These are phyloP conservation scores for Leccinum glutinopallens DNA, from an alignment of 1,284 basidiomycete genomes.

Conservation along the genomic window DNA sequence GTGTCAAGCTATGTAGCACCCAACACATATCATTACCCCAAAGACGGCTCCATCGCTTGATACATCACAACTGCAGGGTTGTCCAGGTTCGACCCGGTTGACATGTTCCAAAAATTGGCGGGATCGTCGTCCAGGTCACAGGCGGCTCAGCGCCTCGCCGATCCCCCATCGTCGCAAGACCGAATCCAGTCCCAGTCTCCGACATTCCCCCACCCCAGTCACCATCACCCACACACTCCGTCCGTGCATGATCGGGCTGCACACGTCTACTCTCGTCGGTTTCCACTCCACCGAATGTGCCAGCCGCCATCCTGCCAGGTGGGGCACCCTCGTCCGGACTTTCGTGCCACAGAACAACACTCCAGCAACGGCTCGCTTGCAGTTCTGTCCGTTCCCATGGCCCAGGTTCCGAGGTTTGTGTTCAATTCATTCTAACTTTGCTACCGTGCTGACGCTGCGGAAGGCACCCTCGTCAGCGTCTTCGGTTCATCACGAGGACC, in stretches of 20 bases:
- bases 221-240: slow-evolving; percentile 6
- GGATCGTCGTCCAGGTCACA: slow-evolving; percentile 29
- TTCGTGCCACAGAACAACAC: slow-evolving; percentile 4
- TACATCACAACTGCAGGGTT: too few relatives aligned
- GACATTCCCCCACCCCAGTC: too few relatives aligned
- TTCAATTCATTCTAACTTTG: neutral
- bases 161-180: slow-evolving; percentile 23
- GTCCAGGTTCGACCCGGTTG: too few relatives aligned
- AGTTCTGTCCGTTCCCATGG: slow-evolving; percentile 25
- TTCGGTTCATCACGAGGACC: neutral
- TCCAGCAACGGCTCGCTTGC: slow-evolving; percentile 26
- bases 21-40: too few relatives aligned
- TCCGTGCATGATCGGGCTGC: slow-evolving; percentile 22
- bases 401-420: slow-evolving; percentile 15
- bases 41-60: too few relatives aligned
- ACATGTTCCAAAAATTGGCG: slow-evolving; percentile 34
- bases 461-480: neutral
- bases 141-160: slow-evolving; percentile 34
- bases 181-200: neutral
- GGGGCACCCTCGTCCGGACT: slow-evolving; percentile 11
- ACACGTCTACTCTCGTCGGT: slow-evolving; percentile 27
- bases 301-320: slow-evolving; percentile 22
- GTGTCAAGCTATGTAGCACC: too few relatives aligned
- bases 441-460: neutral
- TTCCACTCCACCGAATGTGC: slow-evolving; percentile 29